phyloP scores from a whole-genome alignment of 177 flowering plant genomes.

The Vitis hybrid region DNA sequence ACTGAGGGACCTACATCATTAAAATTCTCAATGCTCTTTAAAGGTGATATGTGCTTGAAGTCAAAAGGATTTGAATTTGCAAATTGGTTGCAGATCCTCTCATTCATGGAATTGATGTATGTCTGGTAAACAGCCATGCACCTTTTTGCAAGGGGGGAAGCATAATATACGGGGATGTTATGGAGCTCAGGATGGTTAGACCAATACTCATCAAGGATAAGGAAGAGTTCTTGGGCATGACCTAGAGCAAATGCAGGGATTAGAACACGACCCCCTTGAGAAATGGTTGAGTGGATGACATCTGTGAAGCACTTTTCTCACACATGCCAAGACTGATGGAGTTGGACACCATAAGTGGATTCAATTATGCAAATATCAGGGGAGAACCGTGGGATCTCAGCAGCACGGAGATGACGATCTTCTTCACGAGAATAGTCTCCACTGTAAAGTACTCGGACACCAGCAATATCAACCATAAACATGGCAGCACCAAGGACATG shows the following conservation, averaged over 20 bases:
- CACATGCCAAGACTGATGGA: no score
- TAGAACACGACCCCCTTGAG: no score
- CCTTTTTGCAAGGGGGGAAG: slow-evolving; percentile 94
- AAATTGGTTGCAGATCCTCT: slow-evolving; percentile 79
- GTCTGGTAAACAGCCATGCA: slow-evolving; percentile 97
- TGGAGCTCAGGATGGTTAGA: slow-evolving; percentile 91
- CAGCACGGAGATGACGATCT: no score
- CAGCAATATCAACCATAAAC: no score
- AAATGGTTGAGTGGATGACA: no score
- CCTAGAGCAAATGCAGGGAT: slow-evolving; percentile 96
- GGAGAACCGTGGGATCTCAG: no score
- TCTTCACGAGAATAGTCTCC: no score
- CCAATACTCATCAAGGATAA: slow-evolving; percentile 98
- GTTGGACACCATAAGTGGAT: no score
- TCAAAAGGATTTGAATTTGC: slow-evolving; percentile 83
- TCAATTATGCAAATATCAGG: no score
- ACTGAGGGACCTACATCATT: slow-evolving; percentile 88
- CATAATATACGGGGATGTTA: slow-evolving; percentile 92
- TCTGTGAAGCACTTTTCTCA: no score
- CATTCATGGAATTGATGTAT: slow-evolving; percentile 83
- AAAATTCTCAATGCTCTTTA: slow-evolving; percentile 81
- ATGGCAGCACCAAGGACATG: no score
- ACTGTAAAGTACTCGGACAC: no score
- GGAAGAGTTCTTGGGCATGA: slow-evolving; percentile 83
- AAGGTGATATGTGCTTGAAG: slow-evolving; percentile 78